Conservation (phyloP, 371 early-diverging fungal genomes). For the Apophysomyces trapeziformis region DNA sequence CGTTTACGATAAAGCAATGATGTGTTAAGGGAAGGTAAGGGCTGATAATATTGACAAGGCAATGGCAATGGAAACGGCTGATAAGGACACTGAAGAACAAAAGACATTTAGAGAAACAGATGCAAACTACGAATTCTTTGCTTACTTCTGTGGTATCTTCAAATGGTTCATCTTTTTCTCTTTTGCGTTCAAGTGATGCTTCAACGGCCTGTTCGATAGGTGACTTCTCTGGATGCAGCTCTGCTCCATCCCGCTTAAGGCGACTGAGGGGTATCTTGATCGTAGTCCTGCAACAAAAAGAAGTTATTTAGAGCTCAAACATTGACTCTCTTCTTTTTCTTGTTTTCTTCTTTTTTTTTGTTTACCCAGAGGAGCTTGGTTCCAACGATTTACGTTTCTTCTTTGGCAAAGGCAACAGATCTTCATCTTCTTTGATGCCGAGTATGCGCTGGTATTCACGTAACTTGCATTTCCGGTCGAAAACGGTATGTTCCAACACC, state of each 20-base stretch:
- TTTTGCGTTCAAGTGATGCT: constrained; percentile 41
- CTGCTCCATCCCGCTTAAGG: constrained; percentile 20
- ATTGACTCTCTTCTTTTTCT: too few relatives aligned
- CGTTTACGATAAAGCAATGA: constrained; percentile 51
- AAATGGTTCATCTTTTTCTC: constrained; percentile 49
- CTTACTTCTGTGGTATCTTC: constrained; percentile 57
- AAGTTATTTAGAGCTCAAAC: neutral
- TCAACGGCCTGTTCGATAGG: constrained; percentile 33
- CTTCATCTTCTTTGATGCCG: constrained; percentile 61
- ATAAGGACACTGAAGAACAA: constrained; percentile 45
- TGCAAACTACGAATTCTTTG: neutral
- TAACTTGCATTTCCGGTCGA: constrained; percentile 58
- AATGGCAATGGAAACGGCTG: constrained; percentile 51
- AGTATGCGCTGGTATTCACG: constrained; percentile 61
- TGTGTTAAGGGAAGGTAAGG: constrained; percentile 25
- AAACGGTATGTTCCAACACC: constrained; percentile 66
- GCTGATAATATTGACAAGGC: constrained; percentile 42
- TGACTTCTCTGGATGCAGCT: constrained; percentile 19
- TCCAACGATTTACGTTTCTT: constrained; percentile 45
- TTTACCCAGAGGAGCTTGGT: constrained; percentile 33
- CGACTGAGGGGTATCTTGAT: constrained; percentile 36
- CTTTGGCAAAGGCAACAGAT: constrained; percentile 38
- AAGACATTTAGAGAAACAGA: neutral
- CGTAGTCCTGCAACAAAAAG: constrained; percentile 19
- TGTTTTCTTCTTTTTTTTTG: neutral